A percentile compares a stretch with the other conserved stretches of the same genome.
Conservation (phyloP, 345 rosid genomes). For the Bruguiera parviflora region DNA sequence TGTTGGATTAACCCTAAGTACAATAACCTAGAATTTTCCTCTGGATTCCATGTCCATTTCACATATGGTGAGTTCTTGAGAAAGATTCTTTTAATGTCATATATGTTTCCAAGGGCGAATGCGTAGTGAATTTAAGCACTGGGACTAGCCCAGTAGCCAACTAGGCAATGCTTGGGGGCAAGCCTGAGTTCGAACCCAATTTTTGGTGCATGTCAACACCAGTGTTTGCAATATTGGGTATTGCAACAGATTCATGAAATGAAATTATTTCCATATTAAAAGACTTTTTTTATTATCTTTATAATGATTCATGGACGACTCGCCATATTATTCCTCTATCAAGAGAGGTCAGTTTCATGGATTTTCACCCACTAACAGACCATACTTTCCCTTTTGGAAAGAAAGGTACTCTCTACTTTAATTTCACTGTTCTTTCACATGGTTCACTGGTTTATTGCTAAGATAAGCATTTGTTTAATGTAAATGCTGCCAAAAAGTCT, state of each 20-base stretch:
- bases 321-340: background rate
- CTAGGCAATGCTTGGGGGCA: too few species aligned
- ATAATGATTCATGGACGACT: conserved; percentile 10
- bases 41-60: conserved; percentile 11
- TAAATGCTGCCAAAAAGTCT: conserved; percentile 25
- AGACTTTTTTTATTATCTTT: too few species aligned
- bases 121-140: too few species aligned
- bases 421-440: conserved; percentile 24
- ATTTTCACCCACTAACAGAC: conserved; percentile 11
- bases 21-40: conserved; percentile 7
- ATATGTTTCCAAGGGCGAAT: too few species aligned
- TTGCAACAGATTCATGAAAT: background rate
- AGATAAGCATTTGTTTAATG: background rate
- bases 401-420: conserved; percentile 25
- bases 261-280: too few species aligned
- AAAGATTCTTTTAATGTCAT: background rate
- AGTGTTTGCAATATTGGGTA: background rate
- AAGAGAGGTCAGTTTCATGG: conserved; percentile 1
- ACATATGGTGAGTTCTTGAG: background rate
- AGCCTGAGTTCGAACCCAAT: too few species aligned
- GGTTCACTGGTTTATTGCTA: conserved; percentile 4
- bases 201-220: too few species aligned
- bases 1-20: conserved; percentile 15
- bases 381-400: conserved; percentile 18
- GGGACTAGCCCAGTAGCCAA: too few species aligned